Evolutionary conservation across 345 rosid genomes (phyloP), one percentile per base, ranked within the genome.

Genomic region (Erysimum cheiranthoides): DNA sequence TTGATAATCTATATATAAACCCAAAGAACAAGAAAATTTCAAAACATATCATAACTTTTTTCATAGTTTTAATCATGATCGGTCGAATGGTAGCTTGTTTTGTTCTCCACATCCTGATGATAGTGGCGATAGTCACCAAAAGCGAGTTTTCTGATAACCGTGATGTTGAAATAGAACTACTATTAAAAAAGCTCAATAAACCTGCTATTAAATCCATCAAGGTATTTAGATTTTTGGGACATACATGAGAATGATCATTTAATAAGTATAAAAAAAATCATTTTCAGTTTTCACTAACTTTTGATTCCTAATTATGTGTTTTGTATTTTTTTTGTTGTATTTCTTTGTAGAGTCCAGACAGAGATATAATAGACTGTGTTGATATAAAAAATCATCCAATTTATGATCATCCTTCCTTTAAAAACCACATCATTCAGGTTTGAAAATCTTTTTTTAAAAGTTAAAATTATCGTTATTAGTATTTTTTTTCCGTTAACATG

Each of bases 281-380:
- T 3, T 10, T 11, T 52, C 5, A 10, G 0, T 45, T 42, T 4
- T 12, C 6, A 21, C 16, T 43, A 7, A 2, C 0, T 46, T 6
- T 46, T n/a, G 2, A 16, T 30, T 56, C 4, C 1, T 13, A 52
- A 2, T 25, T 52, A 16, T 30, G 18, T 14, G 4, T 1, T 2
- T 56, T n/a, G n/a, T n/a, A n/a, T n/a, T n/a, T n/a, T n/a, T n/a
- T n/a, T n/a, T n/a, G n/a, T 16, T 56, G 2, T 56, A 4, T 21
- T 21, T 21, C 25, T 21, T 21, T 21, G 25, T 4, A 50, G 61
- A 14, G 38, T 56, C 61, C 39, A 8, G 61, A 57, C 0, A 13
- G 25, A 31, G 61, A 57, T 57, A n/a, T 57, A 32, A 57, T 57
- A 57, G 61, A 57, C n/a, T 57, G 61, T 8, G 39, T 57, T 57